Conservation (phyloP, 495 filamentous ascomycete genomes). For the Hypoxylon subgilvum region DNA sequence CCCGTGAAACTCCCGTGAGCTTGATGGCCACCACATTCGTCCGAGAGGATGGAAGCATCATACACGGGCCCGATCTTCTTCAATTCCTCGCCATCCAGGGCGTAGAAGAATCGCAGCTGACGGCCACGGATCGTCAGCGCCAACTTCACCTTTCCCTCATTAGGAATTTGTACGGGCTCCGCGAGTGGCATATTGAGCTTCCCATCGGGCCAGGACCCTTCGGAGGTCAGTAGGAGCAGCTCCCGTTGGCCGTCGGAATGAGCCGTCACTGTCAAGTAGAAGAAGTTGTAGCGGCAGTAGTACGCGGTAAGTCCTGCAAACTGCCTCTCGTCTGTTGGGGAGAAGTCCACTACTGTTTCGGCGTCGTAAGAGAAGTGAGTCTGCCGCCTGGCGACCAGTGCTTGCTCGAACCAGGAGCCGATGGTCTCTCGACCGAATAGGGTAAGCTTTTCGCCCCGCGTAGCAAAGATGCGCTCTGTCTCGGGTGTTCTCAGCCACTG, state of each 20-base stretch:
- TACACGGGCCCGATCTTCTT: slow-evolving; percentile 58
- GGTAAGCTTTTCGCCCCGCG: slow-evolving; percentile 46
- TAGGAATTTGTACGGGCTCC: slow-evolving; percentile 51
- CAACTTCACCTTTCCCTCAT: slow-evolving; percentile 58
- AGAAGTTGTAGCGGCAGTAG: slow-evolving; percentile 65
- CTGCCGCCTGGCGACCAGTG: slow-evolving; percentile 60
- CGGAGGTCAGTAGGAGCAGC: slow-evolving; percentile 57
- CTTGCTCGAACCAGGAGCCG: slow-evolving; percentile 63
- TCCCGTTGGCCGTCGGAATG: slow-evolving; percentile 60
- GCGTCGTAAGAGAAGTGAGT: slow-evolving; percentile 63
- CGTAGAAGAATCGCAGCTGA: slow-evolving; percentile 59
- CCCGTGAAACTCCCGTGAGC: slow-evolving; percentile 63
- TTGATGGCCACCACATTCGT: slow-evolving; percentile 64
- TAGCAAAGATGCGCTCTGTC: slow-evolving; percentile 57
- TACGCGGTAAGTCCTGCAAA: slow-evolving; percentile 64
- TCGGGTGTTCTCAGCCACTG: slow-evolving; percentile 65
- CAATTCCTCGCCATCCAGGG: slow-evolving; percentile 49
- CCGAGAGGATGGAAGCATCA: slow-evolving; percentile 59
- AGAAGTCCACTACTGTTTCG: slow-evolving; percentile 60
- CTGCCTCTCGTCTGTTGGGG: slow-evolving; percentile 59
- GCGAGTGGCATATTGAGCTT: slow-evolving; percentile 44
- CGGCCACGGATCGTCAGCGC: slow-evolving; percentile 54
- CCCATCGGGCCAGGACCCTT: slow-evolving; percentile 58
- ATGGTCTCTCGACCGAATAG: slow-evolving; percentile 57
- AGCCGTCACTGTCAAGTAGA: slow-evolving; percentile 62